A percentile compares a stretch with the other conserved stretches of the same genome.
Evolutionary conservation across 257 asterid genomes (phyloP).

Genomic region (Leonotis leonurus): DNA sequence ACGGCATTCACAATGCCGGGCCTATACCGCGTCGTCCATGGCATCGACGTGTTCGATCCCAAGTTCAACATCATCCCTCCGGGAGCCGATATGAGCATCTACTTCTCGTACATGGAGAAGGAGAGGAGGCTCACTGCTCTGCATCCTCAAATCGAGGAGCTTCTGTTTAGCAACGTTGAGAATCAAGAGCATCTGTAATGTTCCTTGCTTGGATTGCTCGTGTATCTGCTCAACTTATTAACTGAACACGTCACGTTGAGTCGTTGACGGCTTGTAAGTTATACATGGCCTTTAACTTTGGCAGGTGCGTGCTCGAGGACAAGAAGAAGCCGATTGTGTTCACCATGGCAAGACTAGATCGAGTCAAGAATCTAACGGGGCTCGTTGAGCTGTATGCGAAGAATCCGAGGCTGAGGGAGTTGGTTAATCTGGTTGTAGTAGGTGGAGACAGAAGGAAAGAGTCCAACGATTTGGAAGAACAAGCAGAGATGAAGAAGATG

Average conservation of each 20-base stretch:
- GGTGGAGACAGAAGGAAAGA: conserved; percentile 93
- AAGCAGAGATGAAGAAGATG: conserved; percentile 93
- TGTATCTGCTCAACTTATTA: too few relatives aligned
- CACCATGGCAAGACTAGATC: conserved; percentile 94
- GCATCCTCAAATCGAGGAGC: conserved; percentile 78
- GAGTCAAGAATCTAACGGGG: conserved; percentile 84
- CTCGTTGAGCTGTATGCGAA: conserved; percentile 85
- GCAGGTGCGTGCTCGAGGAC: conserved; percentile 81
- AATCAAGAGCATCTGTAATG: conserved; percentile 77
- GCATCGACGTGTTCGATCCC: conserved; percentile 89
- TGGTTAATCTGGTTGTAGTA: conserved; percentile 77
- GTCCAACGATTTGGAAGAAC: conserved; percentile 93
- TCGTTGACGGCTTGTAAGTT: too few relatives aligned
- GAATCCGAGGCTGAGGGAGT: conserved; percentile 65
- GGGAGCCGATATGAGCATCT: conserved; percentile 72
- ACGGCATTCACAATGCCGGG: conserved; percentile 98
- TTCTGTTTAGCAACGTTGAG: conserved; percentile 71
- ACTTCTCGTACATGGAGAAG: conserved; percentile 61
- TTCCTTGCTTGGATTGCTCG: too few relatives aligned
- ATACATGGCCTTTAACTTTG: too few relatives aligned
- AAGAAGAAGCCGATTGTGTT: conserved; percentile 75
- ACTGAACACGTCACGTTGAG: too few relatives aligned
- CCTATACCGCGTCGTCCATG: conserved; percentile 84
- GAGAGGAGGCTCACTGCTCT: conserved; percentile 63
- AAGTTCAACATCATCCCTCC: conserved; percentile 98